phyloP scores from a whole-genome alignment of 116 monocot species.

The Cymodocea nodosa region DNA sequence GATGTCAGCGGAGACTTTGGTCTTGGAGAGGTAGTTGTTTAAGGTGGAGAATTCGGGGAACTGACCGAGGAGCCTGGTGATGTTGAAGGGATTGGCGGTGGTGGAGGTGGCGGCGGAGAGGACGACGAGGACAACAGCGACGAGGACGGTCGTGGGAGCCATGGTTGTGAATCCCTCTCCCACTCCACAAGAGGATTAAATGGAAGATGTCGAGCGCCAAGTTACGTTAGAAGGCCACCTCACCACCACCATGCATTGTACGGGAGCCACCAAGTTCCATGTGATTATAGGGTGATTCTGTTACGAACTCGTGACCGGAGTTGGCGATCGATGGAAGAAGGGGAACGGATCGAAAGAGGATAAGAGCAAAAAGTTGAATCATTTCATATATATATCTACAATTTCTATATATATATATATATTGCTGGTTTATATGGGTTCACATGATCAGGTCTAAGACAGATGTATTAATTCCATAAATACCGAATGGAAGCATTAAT shows the following conservation, averaged over 20 bases:
- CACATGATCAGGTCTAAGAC: too few relatives aligned
- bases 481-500: slow-evolving; percentile 1
- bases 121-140: slow-evolving; percentile 13
- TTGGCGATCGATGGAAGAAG: neutral
- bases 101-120: slow-evolving; percentile 7
- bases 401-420: too few relatives aligned
- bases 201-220: neutral
- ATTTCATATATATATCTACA: too few relatives aligned
- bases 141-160: neutral
- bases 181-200: neutral
- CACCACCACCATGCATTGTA: too few relatives aligned
- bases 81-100: slow-evolving; percentile 33
- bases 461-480: too few relatives aligned
- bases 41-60: slow-evolving; percentile 29
- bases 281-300: too few relatives aligned
- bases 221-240: too few relatives aligned
- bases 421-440: too few relatives aligned
- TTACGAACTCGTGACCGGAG: too few relatives aligned
- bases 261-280: too few relatives aligned
- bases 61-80: slow-evolving; percentile 33
- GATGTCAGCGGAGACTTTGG: slow-evolving; percentile 37
- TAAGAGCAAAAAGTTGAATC: too few relatives aligned
- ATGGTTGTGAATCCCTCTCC: neutral
- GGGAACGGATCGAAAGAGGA: too few relatives aligned
- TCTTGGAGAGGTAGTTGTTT: slow-evolving; percentile 35